phyloP scores from a whole-genome alignment of 2,329 filamentous ascomycete species.

The Cladophialophora immunda region DNA sequence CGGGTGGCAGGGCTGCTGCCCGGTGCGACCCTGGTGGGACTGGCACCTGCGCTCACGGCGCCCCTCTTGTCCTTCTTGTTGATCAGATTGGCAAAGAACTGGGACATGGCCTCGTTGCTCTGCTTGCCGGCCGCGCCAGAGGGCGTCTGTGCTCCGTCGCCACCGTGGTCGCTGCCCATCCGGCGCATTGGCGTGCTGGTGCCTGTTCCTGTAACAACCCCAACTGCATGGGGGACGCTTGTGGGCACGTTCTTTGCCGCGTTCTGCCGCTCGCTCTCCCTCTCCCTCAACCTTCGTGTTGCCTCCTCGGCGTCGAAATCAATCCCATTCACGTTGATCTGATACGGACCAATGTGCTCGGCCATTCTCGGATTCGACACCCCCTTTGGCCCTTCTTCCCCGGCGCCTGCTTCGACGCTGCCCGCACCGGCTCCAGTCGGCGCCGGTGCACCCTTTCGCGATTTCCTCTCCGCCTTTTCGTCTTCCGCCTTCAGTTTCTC shows the following conservation, averaged over 20 bases:
- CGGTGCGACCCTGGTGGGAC: slow-evolving; percentile 28
- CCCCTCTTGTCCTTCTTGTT: slow-evolving; percentile 37
- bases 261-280: slow-evolving; percentile 34
- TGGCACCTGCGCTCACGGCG: slow-evolving; percentile 22
- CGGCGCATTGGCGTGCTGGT: slow-evolving; percentile 35
- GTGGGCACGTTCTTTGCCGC: slow-evolving; percentile 7
- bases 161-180: slow-evolving; percentile 26
- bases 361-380: slow-evolving; percentile 57
- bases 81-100: slow-evolving; percentile 40
- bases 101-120: slow-evolving; percentile 36
- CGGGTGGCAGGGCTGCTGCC: slow-evolving; percentile 7
- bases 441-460: slow-evolving; percentile 31
- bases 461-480: slow-evolving; percentile 49
- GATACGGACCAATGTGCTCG: slow-evolving; percentile 90
- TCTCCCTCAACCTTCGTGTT: slow-evolving; percentile 38
- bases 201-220: neutral
- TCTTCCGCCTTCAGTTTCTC: slow-evolving; percentile 71
- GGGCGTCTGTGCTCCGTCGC: slow-evolving; percentile 18
- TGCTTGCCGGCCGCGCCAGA: slow-evolving; percentile 26
- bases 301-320: slow-evolving; percentile 89
- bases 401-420: slow-evolving; percentile 47
- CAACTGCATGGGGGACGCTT: neutral
- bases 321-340: slow-evolving; percentile 98
- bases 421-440: slow-evolving; percentile 36
- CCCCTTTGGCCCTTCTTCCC: slow-evolving; percentile 49